A percentile compares a stretch with the other conserved stretches of the same genome.
Evolutionary conservation across 2,329 filamentous ascomycete genomes (phyloP).

Genomic region (Aspergillus persii): DNA sequence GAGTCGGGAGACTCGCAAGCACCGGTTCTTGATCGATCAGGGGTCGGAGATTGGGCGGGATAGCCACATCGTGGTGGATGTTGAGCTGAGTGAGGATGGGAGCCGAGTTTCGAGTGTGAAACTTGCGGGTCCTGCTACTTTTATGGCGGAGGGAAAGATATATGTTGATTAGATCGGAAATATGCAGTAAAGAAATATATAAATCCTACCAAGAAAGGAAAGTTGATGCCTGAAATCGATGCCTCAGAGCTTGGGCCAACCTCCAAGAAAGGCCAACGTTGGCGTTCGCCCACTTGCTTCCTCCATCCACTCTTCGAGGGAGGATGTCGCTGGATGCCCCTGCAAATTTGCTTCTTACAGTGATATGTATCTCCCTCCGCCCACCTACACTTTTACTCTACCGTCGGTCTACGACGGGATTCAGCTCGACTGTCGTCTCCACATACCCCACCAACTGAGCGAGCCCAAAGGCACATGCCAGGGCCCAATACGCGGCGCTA

Average conservation of each 20-base stretch:
- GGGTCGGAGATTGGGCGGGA: constrained; percentile 62
- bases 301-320: background rate
- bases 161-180: constrained; percentile 5
- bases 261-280: no score
- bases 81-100: constrained; percentile 13
- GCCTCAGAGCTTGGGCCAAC: background rate
- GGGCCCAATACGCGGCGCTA: constrained; percentile 51
- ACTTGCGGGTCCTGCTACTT: constrained; percentile 9
- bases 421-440: constrained; percentile 76
- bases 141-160: constrained; percentile 10
- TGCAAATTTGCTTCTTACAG: background rate
- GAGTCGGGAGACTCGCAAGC: constrained; percentile 30
- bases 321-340: background rate
- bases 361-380: constrained; percentile 32
- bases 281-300: background rate
- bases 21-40: constrained; percentile 52
- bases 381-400: constrained; percentile 65
- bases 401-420: constrained; percentile 80
- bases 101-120: constrained; percentile 17
- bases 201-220: no score
- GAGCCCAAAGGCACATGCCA: constrained; percentile 17
- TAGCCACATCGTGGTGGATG: constrained; percentile 22
- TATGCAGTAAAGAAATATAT: no score
- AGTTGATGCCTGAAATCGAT: background rate
- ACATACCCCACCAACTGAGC: constrained; percentile 57